phyloP scores from a whole-genome alignment of 2,329 filamentous ascomycete species.

The Aspergillus texensis region DNA sequence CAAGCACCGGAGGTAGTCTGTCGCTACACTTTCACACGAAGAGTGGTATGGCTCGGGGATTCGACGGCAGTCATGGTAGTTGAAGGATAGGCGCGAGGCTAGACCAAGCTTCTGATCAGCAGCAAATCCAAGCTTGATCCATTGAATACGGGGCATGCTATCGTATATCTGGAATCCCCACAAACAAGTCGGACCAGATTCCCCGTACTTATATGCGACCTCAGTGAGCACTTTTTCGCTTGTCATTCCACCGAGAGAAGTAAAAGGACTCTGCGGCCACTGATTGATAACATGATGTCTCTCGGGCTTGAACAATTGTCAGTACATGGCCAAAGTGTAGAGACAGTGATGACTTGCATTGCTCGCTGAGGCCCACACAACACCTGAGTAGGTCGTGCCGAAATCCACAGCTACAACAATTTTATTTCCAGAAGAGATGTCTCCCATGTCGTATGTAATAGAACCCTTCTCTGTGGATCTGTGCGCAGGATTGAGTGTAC shows the following conservation, averaged over 20 bases:
- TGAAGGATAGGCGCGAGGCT: slow-evolving; percentile 9
- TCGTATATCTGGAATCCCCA: slow-evolving; percentile 26
- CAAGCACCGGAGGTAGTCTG: slow-evolving; percentile 20
- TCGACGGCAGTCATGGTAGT: slow-evolving; percentile 15
- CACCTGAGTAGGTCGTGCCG: slow-evolving; percentile 27
- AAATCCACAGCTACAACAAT: slow-evolving; percentile 28
- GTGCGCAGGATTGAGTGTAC: not conserved
- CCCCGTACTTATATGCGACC: slow-evolving; percentile 17
- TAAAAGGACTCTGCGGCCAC: slow-evolving; percentile 19
- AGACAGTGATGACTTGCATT: slow-evolving; percentile 15
- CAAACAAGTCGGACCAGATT: not conserved
- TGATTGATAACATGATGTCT: slow-evolving; percentile 20
- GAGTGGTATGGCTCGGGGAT: slow-evolving; percentile 12
- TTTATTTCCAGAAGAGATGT: not conserved
- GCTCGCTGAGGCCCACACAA: slow-evolving; percentile 24
- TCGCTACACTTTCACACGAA: slow-evolving; percentile 11
- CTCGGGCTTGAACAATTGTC: slow-evolving; percentile 18
- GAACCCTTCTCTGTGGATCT: not conserved
- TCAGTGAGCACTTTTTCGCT: slow-evolving; percentile 27
- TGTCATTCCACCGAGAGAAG: slow-evolving; percentile 18
- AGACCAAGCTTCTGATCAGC: slow-evolving; percentile 13
- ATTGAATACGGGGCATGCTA: slow-evolving; percentile 22
- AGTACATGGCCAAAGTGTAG: not conserved
- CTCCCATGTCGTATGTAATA: not conserved
- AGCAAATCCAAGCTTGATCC: slow-evolving; percentile 27